A percentile compares a stretch with the other conserved stretches of the same genome.
Conservation (phyloP, 805 yeast genomes). For the Candida piceae region DNA sequence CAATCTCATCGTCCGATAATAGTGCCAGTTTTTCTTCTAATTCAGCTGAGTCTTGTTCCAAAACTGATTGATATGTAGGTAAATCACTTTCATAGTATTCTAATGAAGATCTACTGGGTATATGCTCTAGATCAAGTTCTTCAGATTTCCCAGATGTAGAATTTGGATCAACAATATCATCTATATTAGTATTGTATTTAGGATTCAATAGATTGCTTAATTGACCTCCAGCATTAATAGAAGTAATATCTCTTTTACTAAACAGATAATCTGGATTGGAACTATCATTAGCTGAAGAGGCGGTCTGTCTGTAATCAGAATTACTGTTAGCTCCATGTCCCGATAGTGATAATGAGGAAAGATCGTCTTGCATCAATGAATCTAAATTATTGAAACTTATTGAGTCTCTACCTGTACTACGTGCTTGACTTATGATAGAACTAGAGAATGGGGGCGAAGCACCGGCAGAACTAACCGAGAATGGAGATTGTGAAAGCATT, state of each 20-base stretch:
- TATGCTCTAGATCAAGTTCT: constrained; percentile 6
- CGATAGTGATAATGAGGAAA: constrained; percentile 1
- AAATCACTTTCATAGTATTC: constrained; percentile 19
- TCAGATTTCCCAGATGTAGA: neutral
- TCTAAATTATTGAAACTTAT: constrained; percentile 19
- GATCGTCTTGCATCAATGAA: constrained; percentile 15
- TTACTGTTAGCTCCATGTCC: neutral
- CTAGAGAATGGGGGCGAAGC: constrained; percentile 10
- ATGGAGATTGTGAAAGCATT: constrained; percentile 33
- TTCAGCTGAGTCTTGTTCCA: constrained; percentile 20
- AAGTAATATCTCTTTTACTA: neutral
- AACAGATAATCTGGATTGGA: constrained; percentile 1
- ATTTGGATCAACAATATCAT: neutral
- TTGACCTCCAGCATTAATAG: too few species aligned
- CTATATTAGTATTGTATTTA: too few species aligned
- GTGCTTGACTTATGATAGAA: constrained; percentile 12
- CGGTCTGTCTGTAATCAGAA: too few species aligned
- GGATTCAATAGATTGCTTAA: too few species aligned
- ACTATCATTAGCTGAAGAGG: too few species aligned
- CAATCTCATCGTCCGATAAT: constrained; percentile 14
- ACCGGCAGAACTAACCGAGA: constrained; percentile 30
- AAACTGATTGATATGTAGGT: constrained; percentile 25
- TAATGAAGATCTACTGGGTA: constrained; percentile 23
- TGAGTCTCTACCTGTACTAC: constrained; percentile 7
- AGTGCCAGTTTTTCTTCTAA: constrained; percentile 21